Evolutionary conservation across 768 basidiomycete species (phyloP).

Genomic region (Rhodotorula sphaerocarpa): DNA sequence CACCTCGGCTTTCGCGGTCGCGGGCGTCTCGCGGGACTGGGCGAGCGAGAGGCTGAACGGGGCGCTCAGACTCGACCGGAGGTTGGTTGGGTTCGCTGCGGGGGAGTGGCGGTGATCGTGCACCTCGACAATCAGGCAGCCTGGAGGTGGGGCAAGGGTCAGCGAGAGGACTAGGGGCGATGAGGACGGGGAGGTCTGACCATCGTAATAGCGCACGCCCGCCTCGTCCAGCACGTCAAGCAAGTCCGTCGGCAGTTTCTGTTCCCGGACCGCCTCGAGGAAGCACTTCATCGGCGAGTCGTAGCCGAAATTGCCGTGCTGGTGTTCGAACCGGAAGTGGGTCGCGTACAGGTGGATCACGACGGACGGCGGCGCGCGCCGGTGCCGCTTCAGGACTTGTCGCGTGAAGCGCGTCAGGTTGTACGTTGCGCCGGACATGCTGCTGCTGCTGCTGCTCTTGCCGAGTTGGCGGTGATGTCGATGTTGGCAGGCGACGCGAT

Average conservation of each 20-base stretch:
- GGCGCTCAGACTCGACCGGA: background rate
- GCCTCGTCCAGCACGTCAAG: constrained; percentile 43
- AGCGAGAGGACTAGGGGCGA: constrained; percentile 18
- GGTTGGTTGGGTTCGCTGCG: background rate
- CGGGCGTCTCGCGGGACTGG: constrained; percentile 20
- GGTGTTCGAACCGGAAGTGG: constrained; percentile 46
- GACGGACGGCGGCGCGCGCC: constrained; percentile 44
- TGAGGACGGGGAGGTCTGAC: constrained; percentile 16
- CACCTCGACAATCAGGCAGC: constrained; percentile 48
- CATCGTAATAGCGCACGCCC: constrained; percentile 33
- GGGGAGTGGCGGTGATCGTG: constrained; percentile 43
- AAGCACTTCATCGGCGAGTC: constrained; percentile 47
- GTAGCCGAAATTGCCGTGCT: constrained; percentile 44
- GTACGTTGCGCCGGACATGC: constrained; percentile 39
- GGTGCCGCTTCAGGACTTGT: constrained; percentile 44
- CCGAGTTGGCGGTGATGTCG: no score
- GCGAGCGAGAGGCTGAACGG: constrained; percentile 19
- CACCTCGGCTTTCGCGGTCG: constrained; percentile 23
- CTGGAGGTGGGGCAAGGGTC: constrained; percentile 32
- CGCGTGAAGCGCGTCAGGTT: constrained; percentile 46
- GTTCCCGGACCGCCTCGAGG: constrained; percentile 46
- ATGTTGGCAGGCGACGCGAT: no score
- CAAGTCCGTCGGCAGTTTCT: constrained; percentile 44
- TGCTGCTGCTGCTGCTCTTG: no score
- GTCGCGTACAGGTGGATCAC: constrained; percentile 45